Base-by-base conservation (phyloP, 108 stramenopile genomes). In the Craspedostauros australis region DNA sequence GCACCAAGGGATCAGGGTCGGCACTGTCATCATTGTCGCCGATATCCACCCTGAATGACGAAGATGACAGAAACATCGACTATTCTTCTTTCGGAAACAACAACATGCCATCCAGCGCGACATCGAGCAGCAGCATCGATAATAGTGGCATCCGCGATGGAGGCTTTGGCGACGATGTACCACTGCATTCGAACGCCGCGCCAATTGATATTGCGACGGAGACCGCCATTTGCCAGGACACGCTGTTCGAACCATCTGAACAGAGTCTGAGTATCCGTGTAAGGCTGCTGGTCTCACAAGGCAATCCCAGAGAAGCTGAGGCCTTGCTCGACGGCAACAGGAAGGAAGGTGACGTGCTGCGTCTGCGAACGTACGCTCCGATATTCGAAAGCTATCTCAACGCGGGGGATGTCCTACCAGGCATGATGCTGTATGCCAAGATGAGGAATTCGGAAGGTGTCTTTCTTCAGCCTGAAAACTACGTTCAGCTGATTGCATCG, bases 351-450 rank as follows among this genome's bases (percentile, higher is more conserved):
- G 76, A 69, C 31, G 55, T 64, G 7, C 48, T 82, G 30, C 54
- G 80, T 24, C 62, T 86, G 11, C 81, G 90, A 39, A 82, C 84
- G n/a, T 92, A 82, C 62, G 50, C 79, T 14, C 90, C 90, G 12
- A 62, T 88, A 14, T 69, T 85, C 52, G 64, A 68, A 47, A 36
- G 44, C 14, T 86, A 88, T 54, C 60, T 81, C 20, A 72, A 92
- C 25, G 33, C 60, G 41, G 66, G 71, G 3, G 77, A 88, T 39
- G 25, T 79, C 5, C 34, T 66, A 8, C 57, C 77, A 19, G 86
- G 75, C 9, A 48, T 92, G 6, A 54, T 66, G 22, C 50, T 92
- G 26, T 88, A 78, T 56, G 48, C 57, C 23, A 66, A 62, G 27
- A 92, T 92, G 86, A 72, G 70, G 29, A 39, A 58, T 5, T 64